phyloP scores from a whole-genome alignment of 169 alveolate genomes.

The Eimeria praecox region DNA sequence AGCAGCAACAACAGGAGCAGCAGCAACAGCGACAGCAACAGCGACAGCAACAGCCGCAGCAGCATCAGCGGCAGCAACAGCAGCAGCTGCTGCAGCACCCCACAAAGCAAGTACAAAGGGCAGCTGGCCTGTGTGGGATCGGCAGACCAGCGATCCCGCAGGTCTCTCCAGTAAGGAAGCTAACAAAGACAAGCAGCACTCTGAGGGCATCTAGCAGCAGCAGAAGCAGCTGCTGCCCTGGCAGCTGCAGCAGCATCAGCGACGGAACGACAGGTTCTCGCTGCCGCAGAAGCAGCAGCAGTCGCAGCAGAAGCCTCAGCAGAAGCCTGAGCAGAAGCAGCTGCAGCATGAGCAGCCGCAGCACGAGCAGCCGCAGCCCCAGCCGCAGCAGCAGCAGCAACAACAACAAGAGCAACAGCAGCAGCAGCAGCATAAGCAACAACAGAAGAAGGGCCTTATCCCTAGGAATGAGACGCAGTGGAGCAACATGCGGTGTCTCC shows the following conservation, averaged over 20 bases:
- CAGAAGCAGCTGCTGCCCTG: constrained; percentile 17
- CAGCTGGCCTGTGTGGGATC: neutral
- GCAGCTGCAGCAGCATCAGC: constrained; percentile 37
- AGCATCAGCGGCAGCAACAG: neutral
- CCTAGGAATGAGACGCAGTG: neutral
- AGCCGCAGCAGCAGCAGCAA: neutral
- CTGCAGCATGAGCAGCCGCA: neutral
- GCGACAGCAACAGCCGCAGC: neutral
- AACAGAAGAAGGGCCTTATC: neutral
- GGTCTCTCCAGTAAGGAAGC: neutral
- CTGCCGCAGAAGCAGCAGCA: constrained; percentile 4
- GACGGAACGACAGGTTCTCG: neutral
- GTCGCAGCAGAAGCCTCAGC: constrained; percentile 14
- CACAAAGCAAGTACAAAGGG: neutral
- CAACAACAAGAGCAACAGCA: neutral
- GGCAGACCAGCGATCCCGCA: neutral
- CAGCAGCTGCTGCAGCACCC: neutral
- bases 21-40: neutral
- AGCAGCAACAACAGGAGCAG: neutral
- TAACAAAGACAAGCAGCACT: neutral
- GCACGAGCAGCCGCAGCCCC: neutral
- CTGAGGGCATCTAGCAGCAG: constrained; percentile 35
- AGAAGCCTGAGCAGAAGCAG: neutral
- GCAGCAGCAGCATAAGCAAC: neutral
- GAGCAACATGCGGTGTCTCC: neutral